These are phyloP conservation scores for Diddensiella transvaalensis DNA, from an alignment of 805 yeast species.

Conservation along the genomic window DNA sequence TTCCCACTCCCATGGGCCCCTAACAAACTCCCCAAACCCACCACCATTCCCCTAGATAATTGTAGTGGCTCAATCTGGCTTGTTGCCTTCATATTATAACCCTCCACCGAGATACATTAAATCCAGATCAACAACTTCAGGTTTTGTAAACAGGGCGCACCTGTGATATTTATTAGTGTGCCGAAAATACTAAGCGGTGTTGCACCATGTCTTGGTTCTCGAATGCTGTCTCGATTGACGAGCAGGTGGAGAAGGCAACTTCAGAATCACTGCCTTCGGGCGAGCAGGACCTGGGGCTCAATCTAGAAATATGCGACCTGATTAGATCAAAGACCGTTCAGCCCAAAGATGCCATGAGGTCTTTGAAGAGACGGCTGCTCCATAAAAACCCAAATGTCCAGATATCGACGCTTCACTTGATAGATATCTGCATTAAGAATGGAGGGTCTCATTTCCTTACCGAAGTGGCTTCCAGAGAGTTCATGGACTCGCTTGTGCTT, in stretches of 20 bases:
- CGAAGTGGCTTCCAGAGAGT: slow-evolving; percentile 80
- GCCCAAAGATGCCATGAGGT: slow-evolving; percentile 79
- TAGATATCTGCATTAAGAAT: slow-evolving; percentile 87
- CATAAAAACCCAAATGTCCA: slow-evolving; percentile 78
- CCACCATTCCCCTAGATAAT: too few species aligned
- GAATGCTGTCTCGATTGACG: slow-evolving; percentile 45
- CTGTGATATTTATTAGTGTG: too few species aligned
- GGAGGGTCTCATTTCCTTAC: slow-evolving; percentile 82
- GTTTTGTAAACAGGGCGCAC: too few species aligned
- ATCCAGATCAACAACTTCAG: too few species aligned
- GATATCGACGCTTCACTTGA: slow-evolving; percentile 66
- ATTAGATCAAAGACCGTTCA: slow-evolving; percentile 77
- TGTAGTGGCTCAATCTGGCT: too few species aligned
- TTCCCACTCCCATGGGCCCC: too few species aligned
- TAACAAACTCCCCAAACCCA: too few species aligned
- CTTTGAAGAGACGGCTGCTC: slow-evolving; percentile 70
- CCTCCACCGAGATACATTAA: too few species aligned
- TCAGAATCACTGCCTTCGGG: slow-evolving; percentile 91
- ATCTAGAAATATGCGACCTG: slow-evolving; percentile 81
- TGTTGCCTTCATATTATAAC: too few species aligned
- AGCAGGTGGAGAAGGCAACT: slow-evolving; percentile 70
- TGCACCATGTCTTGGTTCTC: slow-evolving; percentile 40
- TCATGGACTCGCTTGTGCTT: slow-evolving; percentile 68
- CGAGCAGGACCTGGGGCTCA: slow-evolving; percentile 66
- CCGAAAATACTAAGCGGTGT: too few species aligned